Evolutionary conservation across 306 rosid species (phyloP).

Genomic region (Castanea mollissima): DNA sequence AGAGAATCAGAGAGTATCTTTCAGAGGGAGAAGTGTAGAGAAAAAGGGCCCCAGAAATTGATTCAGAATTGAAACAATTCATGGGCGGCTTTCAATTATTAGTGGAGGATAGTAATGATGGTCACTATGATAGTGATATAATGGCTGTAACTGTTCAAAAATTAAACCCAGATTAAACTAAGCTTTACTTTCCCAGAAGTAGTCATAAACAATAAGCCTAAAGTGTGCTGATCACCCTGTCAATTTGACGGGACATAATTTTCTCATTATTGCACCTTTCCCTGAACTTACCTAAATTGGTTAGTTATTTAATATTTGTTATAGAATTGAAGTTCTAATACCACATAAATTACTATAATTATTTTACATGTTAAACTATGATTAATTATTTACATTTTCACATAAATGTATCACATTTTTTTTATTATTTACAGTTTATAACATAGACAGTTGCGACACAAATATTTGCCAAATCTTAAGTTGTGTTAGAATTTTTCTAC

Average conservation of each 20-base stretch:
- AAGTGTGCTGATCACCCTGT: neutral
- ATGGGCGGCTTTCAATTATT: constrained; percentile 19
- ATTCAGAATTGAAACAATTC: constrained; percentile 30
- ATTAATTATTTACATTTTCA: no score
- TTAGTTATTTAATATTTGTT: neutral
- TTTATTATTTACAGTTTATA: accelerated
- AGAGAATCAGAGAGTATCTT: constrained; percentile 17
- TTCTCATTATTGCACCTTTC: neutral
- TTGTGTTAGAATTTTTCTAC: neutral
- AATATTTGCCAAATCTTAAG: no score
- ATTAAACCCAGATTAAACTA: constrained; percentile 25
- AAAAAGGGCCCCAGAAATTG: constrained; percentile 33
- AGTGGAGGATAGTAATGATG: constrained; percentile 14
- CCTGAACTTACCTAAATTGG: constrained; percentile 12
- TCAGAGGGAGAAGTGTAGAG: neutral
- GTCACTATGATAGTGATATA: constrained; percentile 20
- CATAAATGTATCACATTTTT: accelerated
- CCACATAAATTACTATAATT: no score
- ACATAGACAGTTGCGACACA: no score
- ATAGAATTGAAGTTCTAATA: no score
- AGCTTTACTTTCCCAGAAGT: neutral
- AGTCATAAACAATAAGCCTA: constrained; percentile 1
- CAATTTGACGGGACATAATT: constrained; percentile 2
- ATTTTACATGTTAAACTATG: no score
- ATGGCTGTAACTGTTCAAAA: constrained; percentile 4